phyloP scores from a whole-genome alignment of 352 stramenopile species.

The Phytopythium litorale region DNA sequence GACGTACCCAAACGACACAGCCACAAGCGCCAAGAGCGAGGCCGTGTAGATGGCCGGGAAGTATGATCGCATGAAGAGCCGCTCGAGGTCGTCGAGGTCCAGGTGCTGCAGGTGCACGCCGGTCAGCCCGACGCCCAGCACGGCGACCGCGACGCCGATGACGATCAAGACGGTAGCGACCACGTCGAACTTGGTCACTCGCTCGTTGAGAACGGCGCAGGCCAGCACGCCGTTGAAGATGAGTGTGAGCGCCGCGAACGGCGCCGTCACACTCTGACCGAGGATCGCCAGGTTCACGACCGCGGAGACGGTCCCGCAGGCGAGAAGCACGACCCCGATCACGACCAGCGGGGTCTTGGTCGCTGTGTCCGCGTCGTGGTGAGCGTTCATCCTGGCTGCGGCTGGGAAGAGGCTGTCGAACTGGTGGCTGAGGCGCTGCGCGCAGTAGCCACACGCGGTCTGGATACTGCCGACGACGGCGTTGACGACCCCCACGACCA shows the following conservation, averaged over 20 bases:
- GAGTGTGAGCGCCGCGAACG: slow-evolving; percentile 36
- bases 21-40: slow-evolving; percentile 13
- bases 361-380: not conserved
- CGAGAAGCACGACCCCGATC: slow-evolving; percentile 28
- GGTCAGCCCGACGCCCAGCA: slow-evolving; percentile 24
- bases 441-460: slow-evolving; percentile 32
- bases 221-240: slow-evolving; percentile 32
- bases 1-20: slow-evolving; percentile 12
- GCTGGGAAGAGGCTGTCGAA: slow-evolving; percentile 9
- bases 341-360: slow-evolving; percentile 19
- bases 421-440: slow-evolving; percentile 28
- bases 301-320: slow-evolving; percentile 26
- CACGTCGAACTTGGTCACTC: slow-evolving; percentile 26
- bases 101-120: slow-evolving; percentile 16
- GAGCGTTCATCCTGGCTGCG: not conserved
- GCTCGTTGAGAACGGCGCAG: slow-evolving; percentile 26
- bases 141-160: slow-evolving; percentile 22
- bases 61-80: slow-evolving; percentile 16
- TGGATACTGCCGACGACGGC: slow-evolving; percentile 34
- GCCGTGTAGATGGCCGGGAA: slow-evolving; percentile 25
- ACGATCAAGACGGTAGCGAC: slow-evolving; percentile 27
- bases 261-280: slow-evolving; percentile 28
- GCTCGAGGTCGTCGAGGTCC: slow-evolving; percentile 17
- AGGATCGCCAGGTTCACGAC: slow-evolving; percentile 36
- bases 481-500: slow-evolving; percentile 25